Conservation (phyloP, 306 rosid genomes). For the Prunus padus region DNA sequence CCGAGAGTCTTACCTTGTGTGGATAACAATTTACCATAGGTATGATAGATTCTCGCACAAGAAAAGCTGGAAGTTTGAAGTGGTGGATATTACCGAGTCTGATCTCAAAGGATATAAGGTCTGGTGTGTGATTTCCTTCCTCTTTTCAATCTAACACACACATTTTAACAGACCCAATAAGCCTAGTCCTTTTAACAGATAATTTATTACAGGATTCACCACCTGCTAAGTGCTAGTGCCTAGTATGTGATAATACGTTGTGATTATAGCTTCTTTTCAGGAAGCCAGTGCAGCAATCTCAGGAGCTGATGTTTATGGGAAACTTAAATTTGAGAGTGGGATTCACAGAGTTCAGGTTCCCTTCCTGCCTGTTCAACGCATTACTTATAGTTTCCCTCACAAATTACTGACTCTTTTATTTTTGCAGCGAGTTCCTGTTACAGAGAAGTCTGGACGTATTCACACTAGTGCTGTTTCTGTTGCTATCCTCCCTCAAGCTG, state of each 20-base stretch:
- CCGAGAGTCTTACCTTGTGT: slow-evolving; percentile 8
- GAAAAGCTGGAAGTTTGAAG: slow-evolving; percentile 81
- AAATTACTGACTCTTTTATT: slow-evolving; percentile 22
- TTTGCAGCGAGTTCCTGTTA: slow-evolving; percentile 81
- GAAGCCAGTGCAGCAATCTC: slow-evolving; percentile 89
- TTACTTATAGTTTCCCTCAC: slow-evolving; percentile 12
- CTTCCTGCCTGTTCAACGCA: slow-evolving; percentile 20
- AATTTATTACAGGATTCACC: not conserved
- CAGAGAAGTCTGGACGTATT: slow-evolving; percentile 87
- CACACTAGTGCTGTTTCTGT: slow-evolving; percentile 97
- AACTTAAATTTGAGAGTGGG: slow-evolving; percentile 94
- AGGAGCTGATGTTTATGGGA: slow-evolving; percentile 73
- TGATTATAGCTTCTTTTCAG: slow-evolving; percentile 33
- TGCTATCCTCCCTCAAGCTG: slow-evolving; percentile 95
- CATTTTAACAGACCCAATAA: not conserved
- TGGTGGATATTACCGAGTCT: slow-evolving; percentile 69
- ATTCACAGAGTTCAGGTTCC: slow-evolving; percentile 92
- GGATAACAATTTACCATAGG: slow-evolving; percentile 36
- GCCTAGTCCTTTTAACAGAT: not conserved
- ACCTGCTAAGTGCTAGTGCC: not conserved
- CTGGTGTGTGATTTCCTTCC: slow-evolving; percentile 11
- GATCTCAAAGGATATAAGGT: slow-evolving; percentile 88
- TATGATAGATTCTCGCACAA: slow-evolving; percentile 77
- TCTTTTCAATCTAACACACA: slow-evolving; percentile 4
- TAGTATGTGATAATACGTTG: not conserved